Percentiles rank a stretch among this genome's conserved stretches.
phyloP scores from a whole-genome alignment of 2,329 filamentous ascomycete species.

The Metarhizium anisopliae region DNA sequence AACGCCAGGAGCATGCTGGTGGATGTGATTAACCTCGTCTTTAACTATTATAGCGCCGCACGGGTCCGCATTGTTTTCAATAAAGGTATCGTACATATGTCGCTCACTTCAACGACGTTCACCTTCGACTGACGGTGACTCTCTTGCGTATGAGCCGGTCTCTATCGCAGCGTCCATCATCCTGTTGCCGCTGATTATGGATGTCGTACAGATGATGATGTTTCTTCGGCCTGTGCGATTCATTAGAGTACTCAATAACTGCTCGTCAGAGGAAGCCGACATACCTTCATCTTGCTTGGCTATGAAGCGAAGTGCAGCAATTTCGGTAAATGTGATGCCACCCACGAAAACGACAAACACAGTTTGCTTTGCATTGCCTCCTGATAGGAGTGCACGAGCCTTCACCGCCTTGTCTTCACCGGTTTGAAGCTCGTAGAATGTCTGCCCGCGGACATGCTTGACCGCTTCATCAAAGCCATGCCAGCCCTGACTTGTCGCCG shows the following conservation, averaged over 20 bases:
- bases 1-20: background rate
- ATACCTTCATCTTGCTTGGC: constrained; percentile 70
- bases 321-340: constrained; percentile 94
- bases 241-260: constrained; percentile 8
- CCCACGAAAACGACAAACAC: constrained; percentile 95
- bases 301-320: constrained; percentile 87
- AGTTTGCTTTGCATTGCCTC: constrained; percentile 70
- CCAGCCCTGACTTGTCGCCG: constrained; percentile 69
- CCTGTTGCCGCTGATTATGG: constrained; percentile 78
- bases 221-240: constrained; percentile 55
- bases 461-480: constrained; percentile 88
- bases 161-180: constrained; percentile 84
- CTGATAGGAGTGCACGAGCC: constrained; percentile 73
- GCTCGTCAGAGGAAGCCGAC: constrained; percentile 11
- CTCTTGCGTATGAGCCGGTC: constrained; percentile 46
- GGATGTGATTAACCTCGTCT: background rate
- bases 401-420: constrained; percentile 89
- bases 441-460: constrained; percentile 78
- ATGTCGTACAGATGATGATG: constrained; percentile 87
- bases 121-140: constrained; percentile 11
- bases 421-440: constrained; percentile 86
- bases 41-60: background rate
- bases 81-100: constrained; percentile 2
- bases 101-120: background rate
- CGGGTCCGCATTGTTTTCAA: background rate